These are phyloP conservation scores for Taphrina populina DNA, from an alignment of 1,139 yeast species.

Conservation along the genomic window DNA sequence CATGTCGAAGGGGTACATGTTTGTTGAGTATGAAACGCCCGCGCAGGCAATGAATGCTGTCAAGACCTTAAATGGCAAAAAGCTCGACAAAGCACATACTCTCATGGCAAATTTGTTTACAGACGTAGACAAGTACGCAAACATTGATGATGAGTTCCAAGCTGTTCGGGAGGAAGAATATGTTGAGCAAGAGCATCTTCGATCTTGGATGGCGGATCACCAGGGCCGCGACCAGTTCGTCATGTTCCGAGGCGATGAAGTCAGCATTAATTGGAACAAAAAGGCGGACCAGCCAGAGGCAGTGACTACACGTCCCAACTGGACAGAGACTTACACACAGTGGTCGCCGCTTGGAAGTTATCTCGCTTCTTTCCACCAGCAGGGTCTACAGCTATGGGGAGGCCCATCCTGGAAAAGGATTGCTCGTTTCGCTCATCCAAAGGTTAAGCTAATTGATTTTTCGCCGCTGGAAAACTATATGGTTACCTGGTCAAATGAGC, in stretches of 20 bases:
- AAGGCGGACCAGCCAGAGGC: conserved; percentile 71
- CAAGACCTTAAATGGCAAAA: conserved; percentile 77
- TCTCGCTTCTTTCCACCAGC: conserved; percentile 83
- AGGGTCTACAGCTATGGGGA: conserved; percentile 97
- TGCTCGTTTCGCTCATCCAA: conserved; percentile 80
- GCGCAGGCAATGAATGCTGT: conserved; percentile 77
- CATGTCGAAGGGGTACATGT: conserved; percentile 52
- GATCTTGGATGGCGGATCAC: conserved; percentile 87
- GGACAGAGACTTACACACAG: conserved; percentile 83
- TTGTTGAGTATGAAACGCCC: conserved; percentile 73
- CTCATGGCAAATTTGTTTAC: conserved; percentile 76
- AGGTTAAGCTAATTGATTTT: conserved; percentile 84
- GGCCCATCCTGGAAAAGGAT: conserved; percentile 75
- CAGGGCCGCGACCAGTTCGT: conserved; percentile 88
- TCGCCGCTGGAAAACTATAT: conserved; percentile 89
- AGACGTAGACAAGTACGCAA: conserved; percentile 80
- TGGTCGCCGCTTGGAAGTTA: conserved; percentile 95
- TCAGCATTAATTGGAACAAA: conserved; percentile 87
- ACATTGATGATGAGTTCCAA: conserved; percentile 61
- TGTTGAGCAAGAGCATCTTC: conserved; percentile 60
- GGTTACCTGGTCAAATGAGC: conserved; percentile 86
- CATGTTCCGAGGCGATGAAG: conserved; percentile 74
- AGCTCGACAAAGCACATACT: conserved; percentile 90
- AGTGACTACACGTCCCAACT: conserved; percentile 70
- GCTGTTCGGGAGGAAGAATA: conserved; percentile 57